Evolutionary conservation across 2,329 filamentous ascomycete species (phyloP), one percentile per base, ranked within the genome.

Genomic region (Whalleya microplaca): DNA sequence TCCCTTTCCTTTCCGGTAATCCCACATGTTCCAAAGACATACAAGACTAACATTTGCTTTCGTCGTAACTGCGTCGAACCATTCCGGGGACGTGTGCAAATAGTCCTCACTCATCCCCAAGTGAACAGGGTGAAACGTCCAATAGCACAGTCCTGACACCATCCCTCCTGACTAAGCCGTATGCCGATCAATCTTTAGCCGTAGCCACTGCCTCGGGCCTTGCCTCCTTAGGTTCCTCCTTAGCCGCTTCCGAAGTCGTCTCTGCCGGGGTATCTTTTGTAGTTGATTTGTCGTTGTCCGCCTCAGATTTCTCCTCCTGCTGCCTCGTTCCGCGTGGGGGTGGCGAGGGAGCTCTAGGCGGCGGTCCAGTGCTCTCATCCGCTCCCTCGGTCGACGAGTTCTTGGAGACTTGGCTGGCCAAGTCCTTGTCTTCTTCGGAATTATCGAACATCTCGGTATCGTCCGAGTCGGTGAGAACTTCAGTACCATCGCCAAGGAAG

Each of bases 361-460:
- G 69, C 19, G 65, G 61, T 51, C 61, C 67, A 48, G 64, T 62
- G 51, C 53, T 63, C 48, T 70, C 70, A 21, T 68, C 64, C 19
- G 66, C 67, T 45, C 69, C 69, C 41, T 67, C 64, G 49, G 57
- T 57, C 5, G 67, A 62, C 14, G 69, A 64, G 56, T 78, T 80
- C 78, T 91, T 93, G 71, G 85, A 84, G 59, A 95, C 90, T 78
- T 96, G 92, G 73, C 89, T 93, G 64, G 85, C 88, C 62, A 93
- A 82, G 71, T 96, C 92, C 73, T 91, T 91, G 71, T 96, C 91
- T 71, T 96, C 91, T 72, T 92, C 89, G 68, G 78, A 75, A 70
- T 92, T 88, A 74, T 97, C 92, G 76, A 97, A 96, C 88, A 96
- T 94, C 69, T 96, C 92, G 63, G 90, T 87, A 71, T 97, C 92